Percentiles rank a stretch among this genome's conserved stretches.
phyloP scores from a whole-genome alignment of 768 basidiomycete species.

The Dacryopinax spathularia region DNA sequence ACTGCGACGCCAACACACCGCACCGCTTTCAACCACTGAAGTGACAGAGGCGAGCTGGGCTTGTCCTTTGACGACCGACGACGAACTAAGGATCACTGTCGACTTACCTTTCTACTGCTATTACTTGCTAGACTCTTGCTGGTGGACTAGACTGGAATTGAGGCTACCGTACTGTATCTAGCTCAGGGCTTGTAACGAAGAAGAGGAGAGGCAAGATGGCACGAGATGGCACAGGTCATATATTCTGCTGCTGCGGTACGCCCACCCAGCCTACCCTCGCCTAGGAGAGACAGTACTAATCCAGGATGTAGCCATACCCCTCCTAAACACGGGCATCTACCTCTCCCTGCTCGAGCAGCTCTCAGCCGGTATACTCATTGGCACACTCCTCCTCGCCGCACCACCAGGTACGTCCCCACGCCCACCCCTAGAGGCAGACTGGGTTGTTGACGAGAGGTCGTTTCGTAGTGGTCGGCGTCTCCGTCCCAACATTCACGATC shows the following conservation, averaged over 20 bases:
- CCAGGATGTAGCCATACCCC: constrained; percentile 48
- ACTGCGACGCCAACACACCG: too few relatives aligned
- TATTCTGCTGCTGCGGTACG: constrained; percentile 44
- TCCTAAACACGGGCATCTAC: constrained; percentile 85
- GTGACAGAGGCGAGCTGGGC: too few relatives aligned
- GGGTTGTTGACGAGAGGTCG: constrained; percentile 8
- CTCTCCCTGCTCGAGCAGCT: constrained; percentile 64
- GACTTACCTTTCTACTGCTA: too few relatives aligned
- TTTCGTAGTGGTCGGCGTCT: constrained; percentile 64
- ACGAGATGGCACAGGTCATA: not conserved
- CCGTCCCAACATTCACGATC: constrained; percentile 61
- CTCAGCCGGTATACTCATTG: constrained; percentile 47
- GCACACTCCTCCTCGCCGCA: constrained; percentile 60
- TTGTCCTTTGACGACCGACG: too few relatives aligned
- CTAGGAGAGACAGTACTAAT: constrained; percentile 3
- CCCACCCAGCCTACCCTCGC: not conserved
- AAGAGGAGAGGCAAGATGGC: not conserved
- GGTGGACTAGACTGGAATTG: too few relatives aligned
- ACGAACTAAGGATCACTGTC: too few relatives aligned
- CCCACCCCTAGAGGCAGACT: not conserved
- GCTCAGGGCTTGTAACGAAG: too few relatives aligned
- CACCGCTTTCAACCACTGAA: too few relatives aligned
- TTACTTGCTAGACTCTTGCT: too few relatives aligned
- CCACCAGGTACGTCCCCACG: constrained; percentile 48
- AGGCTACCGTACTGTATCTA: too few relatives aligned